Evolutionary conservation across 176 grass and related monocot species (phyloP).

Genomic region (Bothriochloa decipiens): DNA sequence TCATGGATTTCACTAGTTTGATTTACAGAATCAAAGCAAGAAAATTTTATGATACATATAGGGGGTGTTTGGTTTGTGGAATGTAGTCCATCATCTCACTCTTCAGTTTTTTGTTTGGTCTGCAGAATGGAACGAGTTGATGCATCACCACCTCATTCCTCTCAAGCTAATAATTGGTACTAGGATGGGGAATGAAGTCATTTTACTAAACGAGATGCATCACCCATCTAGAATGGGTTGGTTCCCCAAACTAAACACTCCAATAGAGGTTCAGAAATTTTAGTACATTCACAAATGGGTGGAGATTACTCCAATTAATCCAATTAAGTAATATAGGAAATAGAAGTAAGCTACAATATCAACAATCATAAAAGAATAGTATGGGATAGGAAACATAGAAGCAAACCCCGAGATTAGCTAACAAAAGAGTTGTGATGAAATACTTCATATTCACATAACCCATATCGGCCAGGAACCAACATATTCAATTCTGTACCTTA

Average conservation of each 20-base stretch:
- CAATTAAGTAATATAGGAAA: slow-evolving; percentile 9
- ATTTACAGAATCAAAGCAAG: slow-evolving; percentile 7
- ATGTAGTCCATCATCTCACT: too few species aligned
- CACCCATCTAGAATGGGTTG: too few species aligned
- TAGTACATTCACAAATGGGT: neutral
- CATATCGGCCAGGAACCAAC: neutral
- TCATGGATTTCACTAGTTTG: neutral
- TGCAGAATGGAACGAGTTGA: too few species aligned
- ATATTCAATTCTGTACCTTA: slow-evolving; percentile 41
- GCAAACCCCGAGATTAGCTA: neutral
- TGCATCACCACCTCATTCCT: too few species aligned
- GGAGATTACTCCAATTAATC: neutral
- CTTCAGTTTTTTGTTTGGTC: too few species aligned
- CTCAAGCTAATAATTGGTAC: too few species aligned
- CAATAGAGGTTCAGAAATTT: neutral
- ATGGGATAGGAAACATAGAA: neutral
- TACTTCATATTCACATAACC: neutral
- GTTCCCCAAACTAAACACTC: too few species aligned
- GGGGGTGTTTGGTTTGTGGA: too few species aligned
- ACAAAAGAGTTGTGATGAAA: neutral
- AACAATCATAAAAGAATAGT: slow-evolving; percentile 6
- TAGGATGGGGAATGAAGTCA: too few species aligned
- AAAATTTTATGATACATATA: neutral
- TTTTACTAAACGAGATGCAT: too few species aligned
- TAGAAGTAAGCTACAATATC: neutral